Evolutionary conservation across 2,329 filamentous ascomycete genomes (phyloP).

Genomic region (Talaromyces sp.): DNA sequence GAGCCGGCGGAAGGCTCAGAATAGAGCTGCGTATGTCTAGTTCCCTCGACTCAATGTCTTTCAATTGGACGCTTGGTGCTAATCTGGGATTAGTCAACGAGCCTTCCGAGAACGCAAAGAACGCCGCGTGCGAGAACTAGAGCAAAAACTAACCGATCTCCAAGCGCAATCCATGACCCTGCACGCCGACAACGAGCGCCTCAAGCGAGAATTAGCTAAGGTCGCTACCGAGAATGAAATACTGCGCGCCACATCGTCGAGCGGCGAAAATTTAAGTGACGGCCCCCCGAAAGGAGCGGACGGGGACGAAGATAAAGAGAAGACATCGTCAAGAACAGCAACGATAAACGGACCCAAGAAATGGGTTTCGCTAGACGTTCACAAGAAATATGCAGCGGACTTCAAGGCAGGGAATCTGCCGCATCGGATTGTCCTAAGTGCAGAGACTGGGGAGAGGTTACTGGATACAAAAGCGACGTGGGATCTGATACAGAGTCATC

Average conservation of each 20-base stretch:
- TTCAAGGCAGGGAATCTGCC: constrained; percentile 44
- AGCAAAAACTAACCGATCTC: constrained; percentile 75
- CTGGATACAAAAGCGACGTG: constrained; percentile 77
- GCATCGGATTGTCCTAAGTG: constrained; percentile 66
- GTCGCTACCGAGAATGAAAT: constrained; percentile 91
- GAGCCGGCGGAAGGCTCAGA: constrained; percentile 66
- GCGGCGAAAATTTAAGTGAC: not conserved
- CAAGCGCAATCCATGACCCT: constrained; percentile 71
- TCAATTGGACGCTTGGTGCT: not conserved
- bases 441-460: constrained; percentile 63
- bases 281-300: not conserved
- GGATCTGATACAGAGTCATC: constrained; percentile 82
- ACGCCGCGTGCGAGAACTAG: constrained; percentile 87
- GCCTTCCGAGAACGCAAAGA: constrained; percentile 97
- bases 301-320: constrained; percentile 19
- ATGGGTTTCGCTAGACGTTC: constrained; percentile 71
- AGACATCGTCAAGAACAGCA: constrained; percentile 28
- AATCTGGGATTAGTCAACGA: constrained; percentile 64
- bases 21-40: constrained; percentile 64
- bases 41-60: not conserved
- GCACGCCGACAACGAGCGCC: constrained; percentile 77
- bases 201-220: constrained; percentile 80
- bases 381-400: constrained; percentile 59
- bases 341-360: constrained; percentile 64
- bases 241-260: constrained; percentile 64